Percentiles rank a stretch among this genome's conserved stretches.
Conservation (phyloP, 2,329 filamentous ascomycete genomes). For the Aspergillus viridinutans region DNA sequence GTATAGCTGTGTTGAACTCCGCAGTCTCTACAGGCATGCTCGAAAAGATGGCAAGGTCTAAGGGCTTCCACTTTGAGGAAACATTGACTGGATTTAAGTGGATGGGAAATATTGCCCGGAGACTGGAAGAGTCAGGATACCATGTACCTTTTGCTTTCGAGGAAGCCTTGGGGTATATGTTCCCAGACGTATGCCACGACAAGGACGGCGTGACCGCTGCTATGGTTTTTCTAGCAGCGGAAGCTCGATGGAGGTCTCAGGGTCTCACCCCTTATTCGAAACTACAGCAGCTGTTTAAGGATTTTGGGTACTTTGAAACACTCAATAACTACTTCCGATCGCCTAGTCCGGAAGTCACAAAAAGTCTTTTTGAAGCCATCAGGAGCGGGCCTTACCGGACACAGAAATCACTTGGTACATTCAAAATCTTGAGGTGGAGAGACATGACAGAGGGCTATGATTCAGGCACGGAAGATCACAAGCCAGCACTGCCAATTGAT, state of each 20-base stretch:
- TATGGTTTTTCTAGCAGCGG: conserved; percentile 55
- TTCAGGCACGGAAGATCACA: conserved; percentile 49
- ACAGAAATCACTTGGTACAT: conserved; percentile 46
- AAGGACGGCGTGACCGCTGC: conserved; percentile 62
- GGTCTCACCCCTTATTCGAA: conserved; percentile 55
- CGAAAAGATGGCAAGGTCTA: conserved; percentile 50
- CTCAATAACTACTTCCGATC: conserved; percentile 62
- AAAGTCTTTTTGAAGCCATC: conserved; percentile 53
- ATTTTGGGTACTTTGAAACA: conserved; percentile 59
- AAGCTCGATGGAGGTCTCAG: conserved; percentile 47
- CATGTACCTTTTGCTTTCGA: conserved; percentile 58
- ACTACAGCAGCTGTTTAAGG: conserved; percentile 53
- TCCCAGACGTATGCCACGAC: conserved; percentile 58
- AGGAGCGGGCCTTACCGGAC: conserved; percentile 42
- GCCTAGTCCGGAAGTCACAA: conserved; percentile 50
- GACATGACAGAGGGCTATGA: conserved; percentile 61
- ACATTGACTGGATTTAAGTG: conserved; percentile 66
- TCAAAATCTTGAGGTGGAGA: conserved; percentile 55
- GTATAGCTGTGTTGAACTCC: conserved; percentile 56
- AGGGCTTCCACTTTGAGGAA: conserved; percentile 56
- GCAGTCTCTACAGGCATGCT: conserved; percentile 64
- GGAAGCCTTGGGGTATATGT: conserved; percentile 66
- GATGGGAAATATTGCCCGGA: conserved; percentile 58
- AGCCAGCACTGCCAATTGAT: conserved; percentile 54
- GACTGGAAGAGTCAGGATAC: conserved; percentile 48